These are phyloP conservation scores for Naganishia antarctica DNA, from an alignment of 768 basidiomycete species.

Conservation along the genomic window DNA sequence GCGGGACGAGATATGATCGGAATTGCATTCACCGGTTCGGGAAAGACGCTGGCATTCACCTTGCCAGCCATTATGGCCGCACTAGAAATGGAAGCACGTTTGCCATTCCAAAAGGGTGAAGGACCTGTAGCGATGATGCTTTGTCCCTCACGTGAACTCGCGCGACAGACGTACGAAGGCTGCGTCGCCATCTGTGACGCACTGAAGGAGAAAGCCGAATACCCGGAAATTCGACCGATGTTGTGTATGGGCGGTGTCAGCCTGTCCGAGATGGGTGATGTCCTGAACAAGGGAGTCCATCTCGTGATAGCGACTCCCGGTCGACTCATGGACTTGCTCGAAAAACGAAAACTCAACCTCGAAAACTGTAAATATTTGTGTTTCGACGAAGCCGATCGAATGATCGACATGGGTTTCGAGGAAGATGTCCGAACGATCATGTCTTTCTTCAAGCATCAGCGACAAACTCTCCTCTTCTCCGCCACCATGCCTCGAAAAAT, in stretches of 20 bases:
- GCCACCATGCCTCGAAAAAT: constrained; percentile 99
- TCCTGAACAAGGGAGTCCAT: constrained; percentile 83
- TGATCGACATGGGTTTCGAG: constrained; percentile 98
- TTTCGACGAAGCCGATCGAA: constrained; percentile 94
- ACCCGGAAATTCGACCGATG: constrained; percentile 79
- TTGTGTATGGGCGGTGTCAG: constrained; percentile 97
- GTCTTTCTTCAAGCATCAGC: constrained; percentile 98
- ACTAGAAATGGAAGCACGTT: constrained; percentile 82
- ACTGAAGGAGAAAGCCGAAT: constrained; percentile 67
- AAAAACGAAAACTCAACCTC: constrained; percentile 87
- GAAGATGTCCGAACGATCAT: constrained; percentile 94
- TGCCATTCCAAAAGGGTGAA: constrained; percentile 87
- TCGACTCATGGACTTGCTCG: constrained; percentile 93
- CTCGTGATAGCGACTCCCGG: constrained; percentile 96
- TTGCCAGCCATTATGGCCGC: constrained; percentile 96
- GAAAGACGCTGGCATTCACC: constrained; percentile 97
- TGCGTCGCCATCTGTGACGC: constrained; percentile 77
- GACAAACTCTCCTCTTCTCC: constrained; percentile 94
- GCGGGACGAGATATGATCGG: constrained; percentile 96
- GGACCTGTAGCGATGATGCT: constrained; percentile 95
- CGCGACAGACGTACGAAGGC: constrained; percentile 95
- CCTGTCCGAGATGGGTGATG: constrained; percentile 94
- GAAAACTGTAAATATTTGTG: constrained; percentile 94
- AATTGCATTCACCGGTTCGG: constrained; percentile 97
- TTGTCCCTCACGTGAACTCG: constrained; percentile 94